Conservation (phyloP, 345 rosid species). For the Brassica rapa region DNA sequence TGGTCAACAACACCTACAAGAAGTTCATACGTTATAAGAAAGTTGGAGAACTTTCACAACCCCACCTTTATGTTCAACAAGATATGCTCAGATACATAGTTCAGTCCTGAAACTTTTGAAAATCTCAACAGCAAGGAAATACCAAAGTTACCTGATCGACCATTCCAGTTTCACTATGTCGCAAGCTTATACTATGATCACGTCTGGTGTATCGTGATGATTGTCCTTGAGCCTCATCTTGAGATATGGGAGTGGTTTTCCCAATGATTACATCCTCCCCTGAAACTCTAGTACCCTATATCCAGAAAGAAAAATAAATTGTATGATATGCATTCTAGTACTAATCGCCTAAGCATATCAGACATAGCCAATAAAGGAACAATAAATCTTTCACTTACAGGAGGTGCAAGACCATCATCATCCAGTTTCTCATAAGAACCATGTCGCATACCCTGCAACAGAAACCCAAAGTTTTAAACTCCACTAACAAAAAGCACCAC, state of each 20-base stretch:
- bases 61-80: background rate
- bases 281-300: constrained; percentile 91
- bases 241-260: constrained; percentile 89
- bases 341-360: constrained; percentile 1
- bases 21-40: constrained; percentile 7
- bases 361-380: constrained; percentile 12
- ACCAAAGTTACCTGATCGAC: constrained; percentile 78
- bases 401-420: constrained; percentile 99
- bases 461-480: constrained; percentile 22
- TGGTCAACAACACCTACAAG: constrained; percentile 86
- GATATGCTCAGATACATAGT: constrained; percentile 3
- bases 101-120: background rate
- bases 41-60: background rate
- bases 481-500: constrained; percentile 17
- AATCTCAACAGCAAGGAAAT: background rate
- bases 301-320: background rate
- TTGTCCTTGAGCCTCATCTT: constrained; percentile 92
- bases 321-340: background rate
- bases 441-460: constrained; percentile 91
- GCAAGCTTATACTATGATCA: constrained; percentile 97
- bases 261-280: constrained; percentile 98
- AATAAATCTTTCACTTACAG: constrained; percentile 52
- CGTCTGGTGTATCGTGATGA: constrained; percentile 76
- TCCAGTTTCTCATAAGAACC: constrained; percentile 97
- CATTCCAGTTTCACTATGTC: constrained; percentile 97